Percentiles rank a stretch among this genome's conserved stretches.
phyloP scores from a whole-genome alignment of 2,329 filamentous ascomycete genomes.

The Bipolaris zeicola region DNA sequence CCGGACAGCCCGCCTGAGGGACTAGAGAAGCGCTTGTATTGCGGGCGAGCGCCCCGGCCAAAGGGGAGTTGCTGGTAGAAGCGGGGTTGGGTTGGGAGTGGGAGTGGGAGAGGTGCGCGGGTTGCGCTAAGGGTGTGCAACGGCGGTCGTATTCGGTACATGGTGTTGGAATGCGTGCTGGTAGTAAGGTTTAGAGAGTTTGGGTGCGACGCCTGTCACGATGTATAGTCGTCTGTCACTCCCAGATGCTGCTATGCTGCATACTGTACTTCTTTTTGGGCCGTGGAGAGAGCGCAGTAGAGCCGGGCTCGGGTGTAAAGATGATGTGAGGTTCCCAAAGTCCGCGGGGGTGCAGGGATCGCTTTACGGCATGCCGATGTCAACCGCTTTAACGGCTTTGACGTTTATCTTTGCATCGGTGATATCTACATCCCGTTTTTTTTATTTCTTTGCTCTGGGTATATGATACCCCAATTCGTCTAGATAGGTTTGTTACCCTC shows the following conservation, averaged over 20 bases:
- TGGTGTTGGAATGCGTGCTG: conserved; percentile 4
- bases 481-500: not conserved
- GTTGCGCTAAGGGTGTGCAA: conserved; percentile 7
- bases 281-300: not conserved
- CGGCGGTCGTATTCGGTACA: conserved; percentile 26
- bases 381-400: not conserved
- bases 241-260: no score
- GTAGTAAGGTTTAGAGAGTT: not conserved
- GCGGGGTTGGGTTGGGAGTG: conserved; percentile 14
- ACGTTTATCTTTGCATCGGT: not conserved
- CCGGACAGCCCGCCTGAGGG: conserved; percentile 23
- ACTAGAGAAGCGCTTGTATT: conserved; percentile 41
- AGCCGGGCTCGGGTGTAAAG: no score
- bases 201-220: no score
- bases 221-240: no score
- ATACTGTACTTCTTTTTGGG: not conserved
- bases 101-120: not conserved
- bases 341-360: not conserved
- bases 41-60: conserved; percentile 21
- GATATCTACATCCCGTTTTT: not conserved
- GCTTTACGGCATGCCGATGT: not conserved
- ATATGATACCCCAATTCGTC: not conserved
- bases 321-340: not conserved
- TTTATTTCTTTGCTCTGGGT: not conserved
- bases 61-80: conserved; percentile 34